Evolutionary conservation across 1,139 yeast species (phyloP), one percentile per base, ranked within the genome.

Genomic region (Scheffersomyces segobiensis): DNA sequence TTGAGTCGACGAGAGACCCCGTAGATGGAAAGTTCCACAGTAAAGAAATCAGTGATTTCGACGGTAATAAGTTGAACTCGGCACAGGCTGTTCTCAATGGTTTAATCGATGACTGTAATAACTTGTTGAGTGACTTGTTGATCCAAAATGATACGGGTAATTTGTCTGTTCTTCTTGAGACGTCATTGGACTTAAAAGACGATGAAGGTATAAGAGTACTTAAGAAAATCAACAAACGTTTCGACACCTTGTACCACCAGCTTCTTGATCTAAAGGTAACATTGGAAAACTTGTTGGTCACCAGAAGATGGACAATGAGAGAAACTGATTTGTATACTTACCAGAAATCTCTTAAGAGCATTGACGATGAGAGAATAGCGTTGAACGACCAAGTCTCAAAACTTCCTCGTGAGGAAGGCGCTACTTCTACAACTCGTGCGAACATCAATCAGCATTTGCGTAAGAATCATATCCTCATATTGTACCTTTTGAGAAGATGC

Each of bases 231-330:
- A 56, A 53, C 39, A 64, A 56, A 58, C 59, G 63, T 18, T 69
- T 75, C 52, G 66, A 67, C 53, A 55, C 56, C 19, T 65, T 80
- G 26, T 79, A 78, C 65, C 65, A 69, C 49, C 71, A 73, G 62
- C 78, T 95, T 63, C 77, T 85, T 48, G 85, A 83, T 52, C 80
- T 92, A 65, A 91, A 92, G 72, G 80, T 85, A 26, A 88, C 87
- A 21, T 79, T 95, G 62, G 97, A 91, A 66, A 91, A 91, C 65
- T 78, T 95, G 64, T 80, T 93, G 63, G 86, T 95, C 47, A 95
- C 99, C 3, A 87, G 97, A 75, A 85, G 98, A 72, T 95, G 99
- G 99, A 93, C 98, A 1, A 80, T 95, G 74, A 85, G 99, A 69
- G 97, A 93, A 69, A 95, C 98, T 0, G 99, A 95, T 74, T 80